A percentile compares a stretch with the other conserved stretches of the same genome.
Conservation (phyloP, 176 grass and related monocot genomes). For the Avena sativa region DNA sequence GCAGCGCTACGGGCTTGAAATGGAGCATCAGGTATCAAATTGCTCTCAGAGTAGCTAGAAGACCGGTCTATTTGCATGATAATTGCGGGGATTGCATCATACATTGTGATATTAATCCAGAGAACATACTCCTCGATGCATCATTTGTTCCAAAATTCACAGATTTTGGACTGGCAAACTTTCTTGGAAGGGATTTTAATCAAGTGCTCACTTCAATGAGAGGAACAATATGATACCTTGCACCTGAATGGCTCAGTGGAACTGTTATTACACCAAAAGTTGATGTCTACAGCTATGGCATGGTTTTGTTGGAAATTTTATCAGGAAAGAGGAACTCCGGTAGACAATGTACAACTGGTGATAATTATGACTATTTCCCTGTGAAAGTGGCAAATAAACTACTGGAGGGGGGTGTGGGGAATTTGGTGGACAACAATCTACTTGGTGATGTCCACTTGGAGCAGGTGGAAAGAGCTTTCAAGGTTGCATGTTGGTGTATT, state of each 20-base stretch:
- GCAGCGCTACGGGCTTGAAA: neutral
- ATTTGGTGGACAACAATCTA: neutral
- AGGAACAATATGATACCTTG: slow-evolving; percentile 12
- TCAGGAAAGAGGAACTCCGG: slow-evolving; percentile 23
- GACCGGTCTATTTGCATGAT: slow-evolving; percentile 12
- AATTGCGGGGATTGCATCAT: slow-evolving; percentile 10
- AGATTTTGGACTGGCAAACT: slow-evolving; percentile 17
- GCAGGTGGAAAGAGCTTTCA: slow-evolving; percentile 14
- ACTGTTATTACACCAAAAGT: slow-evolving; percentile 19
- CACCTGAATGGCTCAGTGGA: slow-evolving; percentile 29
- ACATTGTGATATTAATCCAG: slow-evolving; percentile 29
- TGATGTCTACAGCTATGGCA: slow-evolving; percentile 31
- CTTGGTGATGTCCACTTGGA: neutral
- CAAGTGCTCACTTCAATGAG: neutral
- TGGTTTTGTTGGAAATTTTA: slow-evolving; percentile 17
- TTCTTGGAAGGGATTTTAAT: slow-evolving; percentile 30
- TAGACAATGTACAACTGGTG: neutral
- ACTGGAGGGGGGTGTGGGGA: neutral
- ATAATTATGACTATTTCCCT: slow-evolving; percentile 1
- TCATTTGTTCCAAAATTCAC: slow-evolving; percentile 6
- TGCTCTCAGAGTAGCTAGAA: slow-evolving; percentile 17
- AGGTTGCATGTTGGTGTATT: slow-evolving; percentile 33
- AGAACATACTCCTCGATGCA: slow-evolving; percentile 27
- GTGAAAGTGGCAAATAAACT: neutral
- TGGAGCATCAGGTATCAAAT: slow-evolving; percentile 24